phyloP scores from a whole-genome alignment of 805 yeast species.

The Brettanomyces custersianus region DNA sequence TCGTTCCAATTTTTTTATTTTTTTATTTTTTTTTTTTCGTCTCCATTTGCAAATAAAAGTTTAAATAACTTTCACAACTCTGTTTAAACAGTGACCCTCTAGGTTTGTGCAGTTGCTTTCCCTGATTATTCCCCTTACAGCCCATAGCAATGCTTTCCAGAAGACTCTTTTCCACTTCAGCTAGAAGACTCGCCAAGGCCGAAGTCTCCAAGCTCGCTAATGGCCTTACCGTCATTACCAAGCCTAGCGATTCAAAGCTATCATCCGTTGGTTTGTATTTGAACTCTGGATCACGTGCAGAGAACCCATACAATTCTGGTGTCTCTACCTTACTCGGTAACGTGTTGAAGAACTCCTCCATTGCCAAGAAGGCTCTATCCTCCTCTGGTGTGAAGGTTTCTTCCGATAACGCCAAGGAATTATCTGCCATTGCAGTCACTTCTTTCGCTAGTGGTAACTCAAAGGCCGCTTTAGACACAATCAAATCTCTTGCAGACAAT shows the following conservation, averaged over 20 bases:
- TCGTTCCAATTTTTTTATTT: too few relatives aligned
- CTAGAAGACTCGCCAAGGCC: slow-evolving; percentile 39
- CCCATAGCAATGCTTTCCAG: slow-evolving; percentile 29
- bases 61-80: too few relatives aligned
- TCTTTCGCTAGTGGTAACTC: slow-evolving; percentile 53
- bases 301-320: slow-evolving; percentile 78
- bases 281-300: slow-evolving; percentile 75
- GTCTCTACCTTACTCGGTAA: slow-evolving; percentile 56
- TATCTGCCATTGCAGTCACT: slow-evolving; percentile 50
- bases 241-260: slow-evolving; percentile 43
- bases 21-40: too few relatives aligned
- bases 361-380: slow-evolving; percentile 25
- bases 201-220: slow-evolving; percentile 63
- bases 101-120: too few relatives aligned
- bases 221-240: slow-evolving; percentile 69
- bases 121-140: too few relatives aligned
- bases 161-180: slow-evolving; percentile 51
- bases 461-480: slow-evolving; percentile 41
- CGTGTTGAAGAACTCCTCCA: slow-evolving; percentile 31
- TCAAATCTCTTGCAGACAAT: slow-evolving; percentile 34
- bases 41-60: too few relatives aligned
- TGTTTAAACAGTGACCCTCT: too few relatives aligned
- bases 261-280: slow-evolving; percentile 62
- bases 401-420: slow-evolving; percentile 51
- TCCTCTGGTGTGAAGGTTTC: slow-evolving; percentile 49